A percentile compares a stretch with the other conserved stretches of the same genome.
Conservation (phyloP, 176 grass and related monocot genomes). For the maize (Zea mays) region DNA sequence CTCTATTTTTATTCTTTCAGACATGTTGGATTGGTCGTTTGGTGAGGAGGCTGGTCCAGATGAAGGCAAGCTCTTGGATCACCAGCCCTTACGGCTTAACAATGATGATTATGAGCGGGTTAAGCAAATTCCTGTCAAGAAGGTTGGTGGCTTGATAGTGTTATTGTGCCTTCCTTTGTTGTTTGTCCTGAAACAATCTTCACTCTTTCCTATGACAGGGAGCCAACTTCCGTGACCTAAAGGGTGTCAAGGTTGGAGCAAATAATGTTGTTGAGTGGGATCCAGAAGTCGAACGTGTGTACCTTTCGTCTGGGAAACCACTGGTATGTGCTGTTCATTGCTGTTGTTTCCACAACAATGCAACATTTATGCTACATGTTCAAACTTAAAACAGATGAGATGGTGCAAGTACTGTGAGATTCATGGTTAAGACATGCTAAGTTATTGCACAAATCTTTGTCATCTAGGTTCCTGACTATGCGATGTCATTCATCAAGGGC, state of each 20-base stretch:
- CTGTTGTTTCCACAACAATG: neutral
- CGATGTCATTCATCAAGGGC: constrained; percentile 70
- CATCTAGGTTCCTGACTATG: constrained; percentile 73
- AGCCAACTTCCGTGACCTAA: constrained; percentile 82
- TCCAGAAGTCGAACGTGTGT: constrained; percentile 36
- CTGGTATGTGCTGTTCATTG: constrained; percentile 44
- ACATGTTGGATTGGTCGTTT: constrained; percentile 56
- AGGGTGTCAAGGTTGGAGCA: constrained; percentile 61
- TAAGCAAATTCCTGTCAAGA: constrained; percentile 57
- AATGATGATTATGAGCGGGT: constrained; percentile 64
- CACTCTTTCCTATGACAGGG: constrained; percentile 42
- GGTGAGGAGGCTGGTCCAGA: constrained; percentile 23
- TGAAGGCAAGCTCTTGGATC: constrained; percentile 60
- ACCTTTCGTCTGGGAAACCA: constrained; percentile 69
- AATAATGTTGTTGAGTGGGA: constrained; percentile 67
- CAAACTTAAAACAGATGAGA: no score
- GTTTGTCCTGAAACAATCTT: neutral
- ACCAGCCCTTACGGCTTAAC: constrained; percentile 65
- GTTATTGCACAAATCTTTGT: neutral
- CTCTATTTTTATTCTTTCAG: constrained; percentile 28
- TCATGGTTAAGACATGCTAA: no score
- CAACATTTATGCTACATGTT: neutral
- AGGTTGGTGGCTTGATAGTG: constrained; percentile 30
- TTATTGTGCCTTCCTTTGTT: neutral
- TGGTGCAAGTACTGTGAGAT: no score